Base-by-base conservation (phyloP, 2,329 filamentous ascomycete genomes). In the Thyridium curvatum region DNA sequence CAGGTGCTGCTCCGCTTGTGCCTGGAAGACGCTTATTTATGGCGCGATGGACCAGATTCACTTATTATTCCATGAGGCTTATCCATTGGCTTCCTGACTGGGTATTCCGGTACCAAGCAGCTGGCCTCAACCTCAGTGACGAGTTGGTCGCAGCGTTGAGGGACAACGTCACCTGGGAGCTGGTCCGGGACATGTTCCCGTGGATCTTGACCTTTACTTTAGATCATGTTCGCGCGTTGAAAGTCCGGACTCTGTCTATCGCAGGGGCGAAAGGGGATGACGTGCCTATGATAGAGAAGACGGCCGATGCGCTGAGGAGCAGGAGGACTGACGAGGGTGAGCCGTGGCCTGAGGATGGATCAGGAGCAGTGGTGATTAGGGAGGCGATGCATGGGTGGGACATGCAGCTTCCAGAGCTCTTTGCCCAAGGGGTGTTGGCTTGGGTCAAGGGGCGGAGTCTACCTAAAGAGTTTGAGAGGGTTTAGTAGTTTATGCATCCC, bases 331-430 rank as follows among this genome's bases (percentile, higher is more conserved):
- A 21, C 10, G 33, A 41, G 32, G 41, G 40, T 43, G 40, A 49
- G 43, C 38, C 43, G 40, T 35, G 49, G 49, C 37, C 50, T 39
- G 16, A 52, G 21, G 40, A 54, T 42, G 43, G 43, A 8, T 56
- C 56, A 8, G 39, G 51, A 21, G 56, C 51, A 13, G 55, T 51
- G 12, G 42, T 63, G 5, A 50, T 64, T 10, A 47, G 40, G 17
- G 50, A 55, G 12, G 62, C 59, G 6, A 48, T 56, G 14, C 60
- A 64, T 44, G 50, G 51, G 29, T 63, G 61, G 62, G 56, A 62
- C 37, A 37, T 64, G 40, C 62, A 64, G 38, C 48, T 56, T 29
- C 62, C 61, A 5, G 41, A 56, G 31, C 38, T 64, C 8, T 65
- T 64, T 42, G 56, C 58, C 2, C 43, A 46, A 18, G 55, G 47